Conservation (phyloP, 1,284 basidiomycete species). For the Cryptococcus neoformans region DNA sequence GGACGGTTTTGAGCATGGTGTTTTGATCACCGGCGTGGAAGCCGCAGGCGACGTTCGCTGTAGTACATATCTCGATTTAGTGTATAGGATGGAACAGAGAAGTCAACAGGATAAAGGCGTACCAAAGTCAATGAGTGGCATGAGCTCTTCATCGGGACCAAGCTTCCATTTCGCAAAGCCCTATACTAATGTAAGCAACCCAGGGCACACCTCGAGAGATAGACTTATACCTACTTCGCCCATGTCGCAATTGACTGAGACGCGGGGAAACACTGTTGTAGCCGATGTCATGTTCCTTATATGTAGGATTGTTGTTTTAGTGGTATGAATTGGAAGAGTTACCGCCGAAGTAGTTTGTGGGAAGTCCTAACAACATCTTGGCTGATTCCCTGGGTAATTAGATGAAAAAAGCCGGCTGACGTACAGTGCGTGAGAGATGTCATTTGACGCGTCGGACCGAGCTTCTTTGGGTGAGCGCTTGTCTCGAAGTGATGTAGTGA, state of each 20-base stretch:
- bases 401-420: no score
- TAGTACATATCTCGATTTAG: background rate
- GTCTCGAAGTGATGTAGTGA: no score
- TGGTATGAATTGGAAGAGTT: no score
- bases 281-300: background rate
- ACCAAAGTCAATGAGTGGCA: conserved; percentile 1
- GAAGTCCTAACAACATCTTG: no score
- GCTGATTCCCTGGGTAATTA: no score
- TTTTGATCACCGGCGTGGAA: conserved; percentile 1
- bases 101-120: no score
- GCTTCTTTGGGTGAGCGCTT: no score
- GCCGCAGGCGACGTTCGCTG: conserved; percentile 1
- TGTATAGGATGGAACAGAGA: background rate
- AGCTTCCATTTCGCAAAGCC: background rate
- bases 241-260: conserved; percentile 1
- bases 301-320: background rate
- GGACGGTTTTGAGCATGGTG: background rate
- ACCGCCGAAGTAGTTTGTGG: no score
- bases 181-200: background rate
- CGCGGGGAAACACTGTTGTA: background rate
- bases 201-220: background rate
- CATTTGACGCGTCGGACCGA: no score
- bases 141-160: background rate
- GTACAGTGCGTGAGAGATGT: no score
- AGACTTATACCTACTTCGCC: background rate